Evolutionary conservation across 2,329 filamentous ascomycete genomes (phyloP).

Genomic region (Trichophyton verrucosum): DNA sequence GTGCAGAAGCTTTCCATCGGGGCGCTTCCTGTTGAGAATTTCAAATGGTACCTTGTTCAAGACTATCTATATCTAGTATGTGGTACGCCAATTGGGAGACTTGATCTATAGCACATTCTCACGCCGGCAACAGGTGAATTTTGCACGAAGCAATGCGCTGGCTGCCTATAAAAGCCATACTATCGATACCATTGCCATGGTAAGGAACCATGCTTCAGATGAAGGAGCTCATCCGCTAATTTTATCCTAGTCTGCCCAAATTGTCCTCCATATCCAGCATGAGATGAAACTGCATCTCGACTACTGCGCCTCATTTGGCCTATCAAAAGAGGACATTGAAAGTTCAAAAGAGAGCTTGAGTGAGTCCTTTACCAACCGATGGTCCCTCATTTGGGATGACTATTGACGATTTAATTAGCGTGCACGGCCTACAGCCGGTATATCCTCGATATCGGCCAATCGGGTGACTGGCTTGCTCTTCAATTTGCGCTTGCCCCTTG

Average conservation of each 20-base stretch:
- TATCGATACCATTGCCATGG: conserved; percentile 58
- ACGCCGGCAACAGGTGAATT: conserved; percentile 53
- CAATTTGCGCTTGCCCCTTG: conserved; percentile 79
- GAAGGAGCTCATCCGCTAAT: not conserved
- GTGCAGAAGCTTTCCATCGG: conserved; percentile 65
- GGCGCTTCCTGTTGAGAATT: conserved; percentile 59
- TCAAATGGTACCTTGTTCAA: conserved; percentile 81
- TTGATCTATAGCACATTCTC: not conserved
- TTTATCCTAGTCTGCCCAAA: conserved; percentile 45
- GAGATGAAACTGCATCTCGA: conserved; percentile 72
- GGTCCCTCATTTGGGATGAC: not conserved
- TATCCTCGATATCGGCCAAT: conserved; percentile 76
- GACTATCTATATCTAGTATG: conserved; percentile 77
- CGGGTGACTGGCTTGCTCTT: conserved; percentile 75
- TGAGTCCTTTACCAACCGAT: conserved; percentile 20
- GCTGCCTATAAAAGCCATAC: conserved; percentile 72
- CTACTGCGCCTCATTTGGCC: conserved; percentile 71
- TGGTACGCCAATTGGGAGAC: not conserved
- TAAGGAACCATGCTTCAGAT: conserved; percentile 28
- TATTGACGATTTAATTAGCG: conserved; percentile 32
- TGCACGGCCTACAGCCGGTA: conserved; percentile 76
- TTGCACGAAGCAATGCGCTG: conserved; percentile 73
- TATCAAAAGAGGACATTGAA: conserved; percentile 61
- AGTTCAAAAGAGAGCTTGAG: conserved; percentile 61
- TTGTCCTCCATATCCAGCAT: conserved; percentile 62